Conservation (phyloP, 176 grass and related monocot species). For the Aegilops bicornis region DNA sequence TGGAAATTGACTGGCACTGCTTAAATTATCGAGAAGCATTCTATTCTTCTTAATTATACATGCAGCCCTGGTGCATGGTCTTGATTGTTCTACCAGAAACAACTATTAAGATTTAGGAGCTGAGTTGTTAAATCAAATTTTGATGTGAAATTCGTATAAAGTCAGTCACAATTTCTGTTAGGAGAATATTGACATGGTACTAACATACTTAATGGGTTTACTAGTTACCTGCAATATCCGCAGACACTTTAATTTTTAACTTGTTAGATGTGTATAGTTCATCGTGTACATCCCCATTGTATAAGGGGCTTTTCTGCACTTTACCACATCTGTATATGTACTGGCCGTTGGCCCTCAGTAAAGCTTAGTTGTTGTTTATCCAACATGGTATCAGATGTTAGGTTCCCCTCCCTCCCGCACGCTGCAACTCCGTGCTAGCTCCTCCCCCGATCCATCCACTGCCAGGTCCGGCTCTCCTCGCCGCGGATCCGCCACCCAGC, state of each 20-base stretch:
- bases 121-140: not conserved
- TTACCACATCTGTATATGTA: too few species aligned
- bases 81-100: not conserved
- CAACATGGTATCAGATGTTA: too few species aligned
- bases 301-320: too few species aligned
- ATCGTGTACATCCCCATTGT: too few species aligned
- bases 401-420: too few species aligned
- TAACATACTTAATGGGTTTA: conserved; percentile 6
- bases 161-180: not conserved
- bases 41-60: not conserved
- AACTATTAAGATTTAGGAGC: conserved; percentile 4
- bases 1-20: not conserved
- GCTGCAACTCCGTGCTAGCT: too few species aligned
- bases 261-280: too few species aligned
- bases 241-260: not conserved
- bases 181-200: not conserved
- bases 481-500: too few species aligned
- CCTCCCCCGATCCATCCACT: too few species aligned
- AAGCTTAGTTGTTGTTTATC: too few species aligned
- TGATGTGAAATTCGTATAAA: not conserved
- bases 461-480: too few species aligned
- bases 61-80: not conserved
- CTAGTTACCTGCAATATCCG: conserved; percentile 10
- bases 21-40: not conserved
- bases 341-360: too few species aligned